These are phyloP conservation scores for Epichloe scottii DNA, from an alignment of 2,329 filamentous ascomycete genomes.

Conservation along the genomic window DNA sequence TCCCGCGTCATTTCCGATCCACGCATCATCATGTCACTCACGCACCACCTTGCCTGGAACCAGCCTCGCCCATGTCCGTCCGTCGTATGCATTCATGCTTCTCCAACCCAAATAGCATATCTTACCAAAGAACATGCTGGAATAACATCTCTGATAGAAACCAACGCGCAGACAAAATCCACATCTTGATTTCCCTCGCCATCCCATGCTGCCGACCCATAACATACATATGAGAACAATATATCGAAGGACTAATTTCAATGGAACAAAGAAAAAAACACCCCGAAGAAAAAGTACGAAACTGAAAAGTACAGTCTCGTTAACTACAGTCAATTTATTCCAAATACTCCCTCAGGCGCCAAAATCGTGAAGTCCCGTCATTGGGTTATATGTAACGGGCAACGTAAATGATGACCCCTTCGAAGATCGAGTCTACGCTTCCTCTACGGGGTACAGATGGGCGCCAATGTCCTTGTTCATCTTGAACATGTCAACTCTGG, in stretches of 20 bases:
- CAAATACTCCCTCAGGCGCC: constrained; percentile 8
- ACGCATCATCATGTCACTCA: too few relatives aligned
- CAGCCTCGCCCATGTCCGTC: too few relatives aligned
- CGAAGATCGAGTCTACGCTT: constrained; percentile 29
- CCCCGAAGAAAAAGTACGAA: background rate
- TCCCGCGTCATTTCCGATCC: too few relatives aligned
- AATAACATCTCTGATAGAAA: background rate
- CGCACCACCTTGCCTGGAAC: too few relatives aligned
- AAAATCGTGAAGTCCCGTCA: background rate
- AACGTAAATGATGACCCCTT: background rate
- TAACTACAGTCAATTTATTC: background rate
- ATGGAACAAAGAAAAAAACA: background rate
- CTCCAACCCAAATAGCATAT: background rate
- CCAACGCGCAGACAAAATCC: background rate
- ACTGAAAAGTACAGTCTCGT: background rate
- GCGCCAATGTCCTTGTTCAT: constrained; percentile 95
- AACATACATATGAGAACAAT: background rate
- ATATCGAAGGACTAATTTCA: too few relatives aligned
- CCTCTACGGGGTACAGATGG: constrained; percentile 78
- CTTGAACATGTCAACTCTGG: constrained; percentile 94
- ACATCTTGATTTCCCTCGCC: constrained; percentile 2
- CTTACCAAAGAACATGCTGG: background rate
- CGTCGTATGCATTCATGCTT: too few relatives aligned
- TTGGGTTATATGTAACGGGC: background rate
- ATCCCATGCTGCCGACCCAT: constrained; percentile 7